Base-by-base conservation (phyloP, 495 filamentous ascomycete species). In the Xylaria grammica region DNA sequence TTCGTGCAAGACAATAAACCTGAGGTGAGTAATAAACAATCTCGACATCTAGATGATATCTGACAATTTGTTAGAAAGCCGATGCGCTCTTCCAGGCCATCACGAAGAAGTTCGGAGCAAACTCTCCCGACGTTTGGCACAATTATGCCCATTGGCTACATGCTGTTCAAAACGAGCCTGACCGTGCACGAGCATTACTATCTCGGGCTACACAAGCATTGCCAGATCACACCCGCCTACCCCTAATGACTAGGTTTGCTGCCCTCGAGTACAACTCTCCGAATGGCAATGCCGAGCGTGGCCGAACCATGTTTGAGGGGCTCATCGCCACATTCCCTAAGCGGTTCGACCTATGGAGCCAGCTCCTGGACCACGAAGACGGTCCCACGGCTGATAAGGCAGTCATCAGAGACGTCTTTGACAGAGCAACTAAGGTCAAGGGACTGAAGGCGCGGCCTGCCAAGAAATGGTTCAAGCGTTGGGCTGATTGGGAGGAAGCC, bases 121-220 rank as follows among this genome's bases (percentile, higher is more conserved):
- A 86, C 52, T 86, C 87, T 11, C 88, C 89, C 19, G 82, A 89
- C 50, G 87, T 97, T 74, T 97, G 91, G 89, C 79, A 92, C 80
- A 97, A 97, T 82, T 97, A 97, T 77, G 94, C 94, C 46, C 90
- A 88, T 71, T 97, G 97, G 87, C 85, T 98, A 42, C 88, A 94
- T 79, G 85, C 86, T 56, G 89, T 83, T 27, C 76, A 85, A 50
- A 80, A 84, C 63, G 81, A 84, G n/a, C 86, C 91, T 0, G 87
- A 89, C 20, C 86, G 89, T 32, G 94, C 89, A 15, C 91, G 94
- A 42, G 87, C 84, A 0, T 82, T 98, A 7, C 87, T 97, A n/a
- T 83, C 89, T 11, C 90, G 95, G 54, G 95, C 96, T 32, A 86
- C 89, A 34, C 93, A 98, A 78, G 89, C 91, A 7, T 86, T 99